phyloP scores from a whole-genome alignment of 2,329 filamentous ascomycete genomes.

The Dothideomycetes sp. region DNA sequence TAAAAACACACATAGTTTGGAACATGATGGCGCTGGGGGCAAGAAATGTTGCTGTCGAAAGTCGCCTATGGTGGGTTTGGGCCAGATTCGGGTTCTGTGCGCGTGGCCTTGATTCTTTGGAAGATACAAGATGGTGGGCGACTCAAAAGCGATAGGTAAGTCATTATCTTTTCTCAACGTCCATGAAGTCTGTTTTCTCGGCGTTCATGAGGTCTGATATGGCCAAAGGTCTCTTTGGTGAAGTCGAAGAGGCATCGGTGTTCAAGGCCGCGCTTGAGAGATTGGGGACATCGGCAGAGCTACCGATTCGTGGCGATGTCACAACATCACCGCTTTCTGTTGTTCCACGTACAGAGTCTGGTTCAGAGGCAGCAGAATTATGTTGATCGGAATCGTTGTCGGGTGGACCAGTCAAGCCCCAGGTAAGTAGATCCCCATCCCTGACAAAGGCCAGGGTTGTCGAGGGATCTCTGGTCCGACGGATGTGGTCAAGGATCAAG shows the following conservation, averaged over 20 bases:
- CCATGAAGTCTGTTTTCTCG: too few relatives aligned
- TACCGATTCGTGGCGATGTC: too few relatives aligned
- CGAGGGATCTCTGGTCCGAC: not conserved
- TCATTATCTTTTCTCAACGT: too few relatives aligned
- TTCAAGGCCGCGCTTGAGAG: not conserved
- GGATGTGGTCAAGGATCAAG: slow-evolving; percentile 8
- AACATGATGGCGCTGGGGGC: too few relatives aligned
- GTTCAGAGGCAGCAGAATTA: not conserved
- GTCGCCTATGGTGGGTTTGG: too few relatives aligned
- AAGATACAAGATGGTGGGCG: too few relatives aligned
- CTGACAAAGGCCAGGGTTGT: slow-evolving; percentile 6
- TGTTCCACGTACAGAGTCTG: not conserved
- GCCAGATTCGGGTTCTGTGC: too few relatives aligned
- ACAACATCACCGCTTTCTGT: not conserved
- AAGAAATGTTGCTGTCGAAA: too few relatives aligned
- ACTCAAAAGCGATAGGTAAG: too few relatives aligned
- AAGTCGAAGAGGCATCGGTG: not conserved
- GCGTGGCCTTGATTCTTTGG: too few relatives aligned
- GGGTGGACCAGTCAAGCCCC: not conserved
- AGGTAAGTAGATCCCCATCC: slow-evolving; percentile 10
- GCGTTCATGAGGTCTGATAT: slow-evolving; percentile 5
- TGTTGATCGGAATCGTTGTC: not conserved
- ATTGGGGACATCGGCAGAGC: too few relatives aligned
- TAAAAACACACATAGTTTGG: too few relatives aligned
- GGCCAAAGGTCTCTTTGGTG: slow-evolving; percentile 2